Evolutionary conservation across 2,329 filamentous ascomycete genomes (phyloP).

Genomic region (Alternaria gaisen): DNA sequence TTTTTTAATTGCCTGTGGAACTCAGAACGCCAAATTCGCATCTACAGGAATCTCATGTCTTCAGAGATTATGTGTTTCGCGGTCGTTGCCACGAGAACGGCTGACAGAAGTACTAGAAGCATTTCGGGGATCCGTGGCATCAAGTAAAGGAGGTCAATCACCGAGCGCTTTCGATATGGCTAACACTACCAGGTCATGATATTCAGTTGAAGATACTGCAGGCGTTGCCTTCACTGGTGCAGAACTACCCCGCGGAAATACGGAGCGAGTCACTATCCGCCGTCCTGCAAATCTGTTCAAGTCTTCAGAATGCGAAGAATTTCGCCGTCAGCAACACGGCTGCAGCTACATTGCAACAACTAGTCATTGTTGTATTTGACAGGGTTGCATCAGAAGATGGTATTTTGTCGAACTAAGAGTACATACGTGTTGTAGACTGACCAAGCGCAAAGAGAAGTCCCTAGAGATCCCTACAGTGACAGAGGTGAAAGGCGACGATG

Average conservation of each 20-base stretch:
- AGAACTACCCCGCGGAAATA: constrained; percentile 86
- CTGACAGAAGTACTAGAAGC: constrained; percentile 88
- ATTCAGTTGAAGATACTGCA: constrained; percentile 96
- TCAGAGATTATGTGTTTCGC: constrained; percentile 84
- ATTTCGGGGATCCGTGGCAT: constrained; percentile 78
- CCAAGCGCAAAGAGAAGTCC: constrained; percentile 36
- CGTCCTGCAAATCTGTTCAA: constrained; percentile 88
- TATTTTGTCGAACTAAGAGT: constrained; percentile 46
- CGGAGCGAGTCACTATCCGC: constrained; percentile 82
- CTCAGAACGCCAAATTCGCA: constrained; percentile 89
- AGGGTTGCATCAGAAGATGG: constrained; percentile 86
- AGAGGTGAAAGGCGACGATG: constrained; percentile 73
- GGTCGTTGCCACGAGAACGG: constrained; percentile 79
- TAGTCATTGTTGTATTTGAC: constrained; percentile 92
- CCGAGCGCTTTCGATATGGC: background rate
- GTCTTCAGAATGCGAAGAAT: constrained; percentile 90
- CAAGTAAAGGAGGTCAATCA: constrained; percentile 63
- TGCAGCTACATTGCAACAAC: constrained; percentile 92
- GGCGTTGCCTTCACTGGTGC: constrained; percentile 84
- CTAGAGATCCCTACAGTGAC: constrained; percentile 67
- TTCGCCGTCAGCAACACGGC: constrained; percentile 94
- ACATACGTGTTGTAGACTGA: constrained; percentile 19
- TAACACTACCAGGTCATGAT: constrained; percentile 69
- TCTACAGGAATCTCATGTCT: constrained; percentile 87
- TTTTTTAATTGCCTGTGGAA: constrained; percentile 91